phyloP scores from a whole-genome alignment of 2,329 filamentous ascomycete species.

The Alternaria arborescens region DNA sequence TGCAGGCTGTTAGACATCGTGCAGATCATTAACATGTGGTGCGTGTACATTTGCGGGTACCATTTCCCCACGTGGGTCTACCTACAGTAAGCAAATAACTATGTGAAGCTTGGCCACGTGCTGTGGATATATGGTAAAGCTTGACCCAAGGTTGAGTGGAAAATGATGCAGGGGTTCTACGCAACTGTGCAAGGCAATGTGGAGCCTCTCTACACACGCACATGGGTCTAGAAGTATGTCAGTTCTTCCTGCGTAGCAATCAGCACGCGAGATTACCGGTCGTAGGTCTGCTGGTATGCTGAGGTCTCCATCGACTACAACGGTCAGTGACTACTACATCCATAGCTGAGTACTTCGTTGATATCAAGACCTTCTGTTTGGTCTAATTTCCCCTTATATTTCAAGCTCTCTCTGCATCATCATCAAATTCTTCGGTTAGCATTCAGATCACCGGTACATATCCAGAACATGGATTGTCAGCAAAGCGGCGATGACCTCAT shows the following conservation, averaged over 20 bases:
- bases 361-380: background rate
- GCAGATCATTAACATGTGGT: background rate
- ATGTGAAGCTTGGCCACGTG: slow-evolving; percentile 4
- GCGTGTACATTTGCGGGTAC: background rate
- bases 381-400: background rate
- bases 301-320: background rate
- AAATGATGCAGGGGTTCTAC: background rate
- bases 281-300: background rate
- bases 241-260: background rate
- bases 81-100: background rate
- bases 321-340: background rate
- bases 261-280: background rate
- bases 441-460: background rate
- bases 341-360: background rate
- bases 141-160: background rate
- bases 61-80: background rate
- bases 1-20: background rate
- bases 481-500: background rate
- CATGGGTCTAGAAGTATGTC: background rate
- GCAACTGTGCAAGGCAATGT: background rate
- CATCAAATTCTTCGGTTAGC: background rate
- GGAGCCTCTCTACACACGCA: background rate
- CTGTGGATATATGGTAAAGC: background rate
- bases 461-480: background rate
- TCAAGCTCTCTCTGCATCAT: background rate